Conservation (phyloP, 257 asterid genomes). For the Scutellaria baicalensis region DNA sequence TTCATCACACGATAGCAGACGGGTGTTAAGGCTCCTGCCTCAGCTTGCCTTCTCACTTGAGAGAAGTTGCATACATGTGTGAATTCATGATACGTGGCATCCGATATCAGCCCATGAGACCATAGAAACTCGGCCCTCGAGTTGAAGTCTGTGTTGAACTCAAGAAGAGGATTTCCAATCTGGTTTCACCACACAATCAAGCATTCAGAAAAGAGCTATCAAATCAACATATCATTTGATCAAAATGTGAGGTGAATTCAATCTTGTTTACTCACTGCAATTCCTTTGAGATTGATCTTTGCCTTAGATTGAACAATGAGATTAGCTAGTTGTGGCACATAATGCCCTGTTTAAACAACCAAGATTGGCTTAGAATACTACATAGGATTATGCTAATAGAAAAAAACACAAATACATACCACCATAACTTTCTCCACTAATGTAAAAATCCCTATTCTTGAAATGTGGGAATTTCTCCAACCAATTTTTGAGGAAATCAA, state of each 20-base stretch:
- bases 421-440: constrained; percentile 51
- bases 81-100: constrained; percentile 34
- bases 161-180: constrained; percentile 85
- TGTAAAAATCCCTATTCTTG: constrained; percentile 34
- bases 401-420: constrained; percentile 22
- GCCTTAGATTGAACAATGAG: constrained; percentile 37
- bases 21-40: constrained; percentile 19
- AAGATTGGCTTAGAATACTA: background rate
- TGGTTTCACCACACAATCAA: constrained; percentile 18
- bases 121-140: constrained; percentile 55
- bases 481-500: constrained; percentile 43
- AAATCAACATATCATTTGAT: background rate
- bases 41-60: constrained; percentile 31
- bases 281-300: constrained; percentile 47
- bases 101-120: constrained; percentile 88
- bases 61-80: constrained; percentile 56
- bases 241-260: background rate
- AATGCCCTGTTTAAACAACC: constrained; percentile 35
- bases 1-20: constrained; percentile 26
- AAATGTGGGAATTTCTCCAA: constrained; percentile 33
- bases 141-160: constrained; percentile 51
- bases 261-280: constrained; percentile 36
- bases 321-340: constrained; percentile 45
- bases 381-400: background rate
- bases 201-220: background rate